Evolutionary conservation across 1,284 basidiomycete species (phyloP).

Genomic region (Heimioporus retisporus): DNA sequence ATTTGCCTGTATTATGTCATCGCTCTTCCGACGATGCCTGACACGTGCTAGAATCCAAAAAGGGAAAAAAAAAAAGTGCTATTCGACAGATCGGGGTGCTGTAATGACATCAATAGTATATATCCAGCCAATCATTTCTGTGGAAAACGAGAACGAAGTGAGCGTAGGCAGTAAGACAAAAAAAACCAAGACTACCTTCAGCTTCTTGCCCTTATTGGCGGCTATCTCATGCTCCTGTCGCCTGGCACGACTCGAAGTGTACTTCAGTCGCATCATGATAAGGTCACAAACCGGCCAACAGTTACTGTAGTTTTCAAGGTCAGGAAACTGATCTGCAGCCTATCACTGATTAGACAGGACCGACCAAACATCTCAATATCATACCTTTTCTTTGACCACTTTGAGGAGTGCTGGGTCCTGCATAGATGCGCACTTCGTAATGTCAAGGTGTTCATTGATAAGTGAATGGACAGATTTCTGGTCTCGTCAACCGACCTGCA

Average conservation of each 20-base stretch:
- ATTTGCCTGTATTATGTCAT: no score
- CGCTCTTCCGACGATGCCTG: no score
- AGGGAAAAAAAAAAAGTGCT: no score
- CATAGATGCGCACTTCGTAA: constrained; percentile 9
- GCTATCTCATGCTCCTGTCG: background rate
- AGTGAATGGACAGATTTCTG: constrained; percentile 5
- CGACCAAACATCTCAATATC: no score
- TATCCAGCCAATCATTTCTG: no score
- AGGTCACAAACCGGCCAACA: constrained; percentile 4
- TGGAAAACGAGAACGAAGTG: background rate
- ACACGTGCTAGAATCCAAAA: no score
- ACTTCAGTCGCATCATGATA: constrained; percentile 12
- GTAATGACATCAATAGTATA: no score
- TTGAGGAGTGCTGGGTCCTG: constrained; percentile 9
- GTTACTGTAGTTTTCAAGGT: constrained; percentile 7
- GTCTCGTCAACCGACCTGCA: background rate
- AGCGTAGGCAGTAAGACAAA: background rate
- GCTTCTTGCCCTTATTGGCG: background rate
- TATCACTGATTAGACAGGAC: no score
- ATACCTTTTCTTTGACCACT: no score
- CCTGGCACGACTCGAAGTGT: background rate
- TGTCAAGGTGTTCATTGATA: constrained; percentile 13
- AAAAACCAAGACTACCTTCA: background rate
- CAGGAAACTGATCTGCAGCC: background rate
- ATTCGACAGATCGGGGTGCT: no score